Percentiles rank a stretch among this genome's conserved stretches.
Evolutionary conservation across 768 basidiomycete genomes (phyloP).

Genomic region (Rhodotorula taiwanensis): DNA sequence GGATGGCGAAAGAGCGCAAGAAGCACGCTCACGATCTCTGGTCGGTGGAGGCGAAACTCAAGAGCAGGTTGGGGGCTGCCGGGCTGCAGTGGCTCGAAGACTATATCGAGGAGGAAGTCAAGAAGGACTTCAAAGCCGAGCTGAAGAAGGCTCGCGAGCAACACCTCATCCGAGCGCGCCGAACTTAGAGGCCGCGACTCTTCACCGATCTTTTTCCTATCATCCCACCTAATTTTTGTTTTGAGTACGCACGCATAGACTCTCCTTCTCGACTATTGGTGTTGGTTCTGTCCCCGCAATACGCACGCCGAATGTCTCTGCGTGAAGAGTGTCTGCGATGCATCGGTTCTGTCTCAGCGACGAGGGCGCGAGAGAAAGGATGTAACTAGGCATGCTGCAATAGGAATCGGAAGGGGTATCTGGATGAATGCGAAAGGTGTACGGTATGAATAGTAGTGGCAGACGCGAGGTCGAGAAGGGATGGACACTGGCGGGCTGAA

Average conservation of each 20-base stretch:
- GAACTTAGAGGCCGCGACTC: not conserved
- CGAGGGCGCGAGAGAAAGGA: too few relatives aligned
- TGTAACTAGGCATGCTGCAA: too few relatives aligned
- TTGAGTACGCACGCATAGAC: too few relatives aligned
- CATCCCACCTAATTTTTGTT: too few relatives aligned
- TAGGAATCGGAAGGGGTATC: not conserved
- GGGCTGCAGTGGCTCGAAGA: not conserved
- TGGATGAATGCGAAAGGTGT: not conserved
- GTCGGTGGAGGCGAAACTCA: not conserved
- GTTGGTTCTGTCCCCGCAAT: too few relatives aligned
- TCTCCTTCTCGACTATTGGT: too few relatives aligned
- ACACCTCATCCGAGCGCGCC: not conserved
- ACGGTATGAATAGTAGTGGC: too few relatives aligned
- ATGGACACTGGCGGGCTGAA: too few relatives aligned
- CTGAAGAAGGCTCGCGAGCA: not conserved
- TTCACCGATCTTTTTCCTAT: not conserved
- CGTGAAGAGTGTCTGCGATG: too few relatives aligned
- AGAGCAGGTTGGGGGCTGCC: not conserved
- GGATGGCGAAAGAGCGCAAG: not conserved
- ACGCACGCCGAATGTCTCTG: too few relatives aligned
- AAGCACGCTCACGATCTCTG: not conserved
- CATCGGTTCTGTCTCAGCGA: too few relatives aligned
- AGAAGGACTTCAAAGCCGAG: not conserved
- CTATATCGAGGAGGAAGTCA: constrained; percentile 6
- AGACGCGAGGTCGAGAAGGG: too few relatives aligned